Conservation (phyloP, 2,329 filamentous ascomycete genomes). For the Pyrenochaeta sp. region DNA sequence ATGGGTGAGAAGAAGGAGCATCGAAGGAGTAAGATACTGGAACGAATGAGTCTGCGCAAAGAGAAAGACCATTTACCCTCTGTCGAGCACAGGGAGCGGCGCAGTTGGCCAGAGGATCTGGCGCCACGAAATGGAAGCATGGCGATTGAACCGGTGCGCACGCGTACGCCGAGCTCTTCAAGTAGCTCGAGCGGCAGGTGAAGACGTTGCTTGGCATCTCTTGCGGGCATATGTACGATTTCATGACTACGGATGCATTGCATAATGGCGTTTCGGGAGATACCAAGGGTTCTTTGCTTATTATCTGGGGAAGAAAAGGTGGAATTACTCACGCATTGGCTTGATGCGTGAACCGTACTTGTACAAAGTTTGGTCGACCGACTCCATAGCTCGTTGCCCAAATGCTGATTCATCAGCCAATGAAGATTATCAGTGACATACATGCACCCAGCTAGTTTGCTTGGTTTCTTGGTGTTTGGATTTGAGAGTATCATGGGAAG, state of each 20-base stretch:
- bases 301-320: background rate
- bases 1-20: slow-evolving; percentile 24
- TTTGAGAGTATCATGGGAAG: no score
- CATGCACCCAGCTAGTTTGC: no score
- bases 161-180: slow-evolving; percentile 14
- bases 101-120: slow-evolving; percentile 41
- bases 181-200: slow-evolving; percentile 10
- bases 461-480: no score
- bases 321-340: background rate
- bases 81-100: slow-evolving; percentile 42
- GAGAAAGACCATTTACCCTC: slow-evolving; percentile 33
- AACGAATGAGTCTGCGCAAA: slow-evolving; percentile 29
- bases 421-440: background rate
- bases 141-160: slow-evolving; percentile 22
- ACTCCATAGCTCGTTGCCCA: background rate
- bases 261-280: slow-evolving; percentile 24
- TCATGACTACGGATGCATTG: slow-evolving; percentile 20
- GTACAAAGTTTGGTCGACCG: background rate
- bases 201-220: slow-evolving; percentile 1
- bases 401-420: background rate
- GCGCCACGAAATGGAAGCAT: slow-evolving; percentile 23
- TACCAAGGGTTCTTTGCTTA: slow-evolving; percentile 19
- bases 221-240: background rate
- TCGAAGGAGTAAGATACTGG: slow-evolving; percentile 35
- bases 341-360: background rate